A percentile compares a stretch with the other conserved stretches of the same genome.
Evolutionary conservation across 371 early-diverging fungal genomes (phyloP).

Genomic region (Mortierella sp.): DNA sequence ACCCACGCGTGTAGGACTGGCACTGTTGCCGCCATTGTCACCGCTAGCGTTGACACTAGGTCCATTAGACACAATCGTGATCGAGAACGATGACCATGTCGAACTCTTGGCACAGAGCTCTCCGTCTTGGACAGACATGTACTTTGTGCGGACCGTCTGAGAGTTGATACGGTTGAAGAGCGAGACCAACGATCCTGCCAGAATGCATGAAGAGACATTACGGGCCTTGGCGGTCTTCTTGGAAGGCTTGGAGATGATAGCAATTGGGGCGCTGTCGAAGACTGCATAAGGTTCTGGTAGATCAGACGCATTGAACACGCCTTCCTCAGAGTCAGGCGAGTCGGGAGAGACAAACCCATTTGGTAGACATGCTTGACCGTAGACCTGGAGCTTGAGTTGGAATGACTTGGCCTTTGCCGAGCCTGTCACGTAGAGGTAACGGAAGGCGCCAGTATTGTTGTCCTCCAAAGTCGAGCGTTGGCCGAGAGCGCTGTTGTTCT

Average conservation of each 20-base stretch:
- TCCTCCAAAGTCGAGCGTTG: constrained; percentile 66
- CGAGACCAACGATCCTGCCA: constrained; percentile 62
- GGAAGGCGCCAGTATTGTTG: constrained; percentile 66
- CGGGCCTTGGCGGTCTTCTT: constrained; percentile 86
- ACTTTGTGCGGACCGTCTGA: constrained; percentile 87
- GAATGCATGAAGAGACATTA: constrained; percentile 78
- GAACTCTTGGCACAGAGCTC: constrained; percentile 78
- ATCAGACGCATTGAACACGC: constrained; percentile 27
- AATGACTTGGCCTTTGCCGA: constrained; percentile 84
- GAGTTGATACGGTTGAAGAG: constrained; percentile 65
- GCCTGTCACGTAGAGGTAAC: constrained; percentile 79
- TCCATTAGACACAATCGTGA: constrained; percentile 63
- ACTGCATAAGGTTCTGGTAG: constrained; percentile 58
- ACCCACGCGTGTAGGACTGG: constrained; percentile 10
- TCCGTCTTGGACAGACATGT: constrained; percentile 69
- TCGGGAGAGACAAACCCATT: constrained; percentile 34
- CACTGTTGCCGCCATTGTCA: too few species aligned
- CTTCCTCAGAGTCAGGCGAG: constrained; percentile 14
- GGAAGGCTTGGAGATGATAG: constrained; percentile 88
- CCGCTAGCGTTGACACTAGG: not conserved
- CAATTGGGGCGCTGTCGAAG: constrained; percentile 76
- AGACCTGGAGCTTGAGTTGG: constrained; percentile 69
- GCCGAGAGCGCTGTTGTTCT: constrained; percentile 56
- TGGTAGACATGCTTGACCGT: constrained; percentile 49
- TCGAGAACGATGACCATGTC: constrained; percentile 81